Evolutionary conservation across 2,329 filamentous ascomycete species (phyloP).

Genomic region (Stagonosporopsis chrysanthemi): DNA sequence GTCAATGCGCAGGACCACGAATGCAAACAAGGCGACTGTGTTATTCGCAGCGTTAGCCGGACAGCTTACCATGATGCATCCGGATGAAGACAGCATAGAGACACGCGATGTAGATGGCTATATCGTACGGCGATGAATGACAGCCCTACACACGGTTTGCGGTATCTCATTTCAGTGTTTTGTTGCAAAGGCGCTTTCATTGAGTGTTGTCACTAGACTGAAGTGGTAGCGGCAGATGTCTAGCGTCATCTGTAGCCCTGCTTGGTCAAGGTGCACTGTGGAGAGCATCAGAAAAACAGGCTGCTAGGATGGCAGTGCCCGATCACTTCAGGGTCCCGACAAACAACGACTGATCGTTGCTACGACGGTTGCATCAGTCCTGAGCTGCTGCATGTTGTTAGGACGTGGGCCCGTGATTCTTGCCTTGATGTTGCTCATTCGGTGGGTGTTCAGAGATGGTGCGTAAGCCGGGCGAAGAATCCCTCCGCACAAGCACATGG

Average conservation of each 20-base stretch:
- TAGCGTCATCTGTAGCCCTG: conserved; percentile 26
- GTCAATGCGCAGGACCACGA: conserved; percentile 28
- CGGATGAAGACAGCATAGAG: neutral
- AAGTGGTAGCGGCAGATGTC: conserved; percentile 27
- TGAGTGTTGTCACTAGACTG: neutral
- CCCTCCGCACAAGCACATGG: conserved; percentile 31
- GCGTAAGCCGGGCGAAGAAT: conserved; percentile 47
- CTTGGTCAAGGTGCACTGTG: neutral
- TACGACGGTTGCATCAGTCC: conserved; percentile 10
- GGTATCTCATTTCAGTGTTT: conserved; percentile 1
- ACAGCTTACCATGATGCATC: conserved; percentile 1
- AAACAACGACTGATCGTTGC: neutral
- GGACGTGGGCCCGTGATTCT: conserved; percentile 13
- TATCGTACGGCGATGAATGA: neutral
- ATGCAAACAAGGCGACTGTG: conserved; percentile 28
- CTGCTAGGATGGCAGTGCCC: neutral
- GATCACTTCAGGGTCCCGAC: neutral
- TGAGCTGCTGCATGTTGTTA: conserved; percentile 11
- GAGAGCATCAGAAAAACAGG: neutral
- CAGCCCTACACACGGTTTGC: conserved; percentile 4
- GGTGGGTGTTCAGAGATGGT: conserved; percentile 30
- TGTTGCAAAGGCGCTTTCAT: conserved; percentile 7
- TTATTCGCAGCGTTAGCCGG: conserved; percentile 13
- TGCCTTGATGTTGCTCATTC: conserved; percentile 30
- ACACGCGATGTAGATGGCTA: neutral